Evolutionary conservation across 768 basidiomycete species (phyloP), one percentile per base, ranked within the genome.

Genomic region (Lactarius sp.): DNA sequence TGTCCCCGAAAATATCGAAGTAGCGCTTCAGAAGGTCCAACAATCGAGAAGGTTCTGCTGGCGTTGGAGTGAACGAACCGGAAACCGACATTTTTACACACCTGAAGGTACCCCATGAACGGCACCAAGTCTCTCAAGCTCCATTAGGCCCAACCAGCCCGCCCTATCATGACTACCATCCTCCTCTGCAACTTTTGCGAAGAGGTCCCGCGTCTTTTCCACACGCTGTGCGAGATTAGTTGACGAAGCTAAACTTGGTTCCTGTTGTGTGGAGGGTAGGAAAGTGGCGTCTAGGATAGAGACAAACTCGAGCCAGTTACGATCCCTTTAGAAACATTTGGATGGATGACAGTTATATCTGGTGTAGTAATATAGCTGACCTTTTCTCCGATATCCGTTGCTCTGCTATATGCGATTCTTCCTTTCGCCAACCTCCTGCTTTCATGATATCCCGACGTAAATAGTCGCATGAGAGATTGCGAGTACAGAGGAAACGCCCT

Each of bases 261-360:
- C 76, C n/a, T 72, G 68, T 50, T 72, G 66, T 0, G 73, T 69
- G 46, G 78, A 59, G 55, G 77, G 72, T 44, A 75, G 73, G 66
- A 93, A 86, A 9, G 85, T 79, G 1, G 83, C 85, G 65, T 93
- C 86, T 6, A 93, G 73, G 22, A 92, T 74, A 6, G 90, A 81
- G 49, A 90, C 72, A 71, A 93, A 92, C 69, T 92, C 90, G 6
- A 90, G 77, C 92, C 92, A 94, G 69, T 93, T 93, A 42, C 90
- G 86, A 69, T 93, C 88, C 42, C 91, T 83, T 59, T n/a, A 70
- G 10, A 63, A 53, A 59, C 37, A 31, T 18, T 47, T 41, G 49
- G 14, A 49, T 54, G 42, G 33, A 34, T 54, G 44, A 37, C 36
- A 53, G 36, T 9, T 34, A 64, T 54, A 49, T 31, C 20, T 36